Evolutionary conservation across 495 filamentous ascomycete species (phyloP), one percentile per base, ranked within the genome.

Genomic region (Lasiosphaeria ovina): DNA sequence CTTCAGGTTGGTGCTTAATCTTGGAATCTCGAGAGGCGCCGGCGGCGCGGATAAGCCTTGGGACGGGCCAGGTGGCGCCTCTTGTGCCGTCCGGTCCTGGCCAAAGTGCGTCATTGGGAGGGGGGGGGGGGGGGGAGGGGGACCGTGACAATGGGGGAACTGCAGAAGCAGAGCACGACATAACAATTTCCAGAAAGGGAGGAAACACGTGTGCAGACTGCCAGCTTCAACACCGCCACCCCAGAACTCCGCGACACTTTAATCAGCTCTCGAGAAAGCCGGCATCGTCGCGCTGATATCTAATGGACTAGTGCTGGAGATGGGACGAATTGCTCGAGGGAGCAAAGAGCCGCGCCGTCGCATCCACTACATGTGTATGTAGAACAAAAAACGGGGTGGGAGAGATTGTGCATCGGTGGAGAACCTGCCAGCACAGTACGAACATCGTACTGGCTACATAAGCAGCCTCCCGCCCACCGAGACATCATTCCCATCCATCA

Each of bases 31-130:
- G 24, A 24, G 24, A 24, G 24, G 24, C 24, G 24, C 24, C 24
- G 24, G 24, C 24, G 24, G 24, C 24, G 24, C 24, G 24, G 24
- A 2, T 24, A 24, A 24, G 24, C 24, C 10, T 34, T 42, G 16
- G 61, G 47, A 40, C 61, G 64, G 62, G 51, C 54, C 51, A 69
- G 58, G 63, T 64, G 63, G 64, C 65, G 63, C 54, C 62, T 59
- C 55, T 55, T 66, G 67, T 66, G 65, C 60, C 54, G 59, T 52
- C 60, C 56, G 61, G 54, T 60, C 56, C 61, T 61, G 45, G 44
- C 55, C 54, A 56, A 59, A 69, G 62, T 72, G 70, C 70, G 70
- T 72, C 70, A 72, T 72, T 65, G 63, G 66, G 69, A 61, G 50
- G 7, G 34, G 48, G n/a, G 50, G 47, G 16, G 47, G 54, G 36